Base-by-base conservation (phyloP, 169 alveolate species). In the Cystoisospora suis region DNA sequence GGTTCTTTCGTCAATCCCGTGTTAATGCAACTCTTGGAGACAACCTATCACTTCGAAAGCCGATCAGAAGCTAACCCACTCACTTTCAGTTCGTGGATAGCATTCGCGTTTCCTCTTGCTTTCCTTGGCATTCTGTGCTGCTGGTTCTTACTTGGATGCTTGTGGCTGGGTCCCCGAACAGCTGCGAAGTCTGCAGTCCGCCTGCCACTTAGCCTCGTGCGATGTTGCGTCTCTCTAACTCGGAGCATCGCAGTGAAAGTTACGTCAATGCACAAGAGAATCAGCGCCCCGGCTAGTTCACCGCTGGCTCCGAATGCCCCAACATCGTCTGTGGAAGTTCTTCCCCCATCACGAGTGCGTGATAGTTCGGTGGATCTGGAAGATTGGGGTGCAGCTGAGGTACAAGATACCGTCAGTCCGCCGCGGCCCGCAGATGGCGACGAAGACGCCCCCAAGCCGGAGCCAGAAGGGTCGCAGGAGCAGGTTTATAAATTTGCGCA, bases 1-100 rank as follows among this genome's bases (percentile, higher is more conserved):
- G 91, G 91, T n/a, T 47, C 91, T 6, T 46, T 81, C 27, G 65
- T 69, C 49, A 87, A 87, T 36, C 87, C 86, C 36, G 58, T 75
- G 47, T 61, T 87, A 27, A 34, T 87, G 59, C 80, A 61, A 15
- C 85, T 87, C 6, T 80, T 87, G 27, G 91, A 87, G 32, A 47
- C 87, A 3, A 46, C 81, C 69, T 87, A 87, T 42, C 27, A 80
- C 38, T 29, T 56, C 27, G 58, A 34, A 20, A 38, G 47, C 29
- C 45, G 81, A 2, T 61, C 72, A 36, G 75, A 6, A 5, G 15
- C 45, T 0, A 87, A 87, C 32, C 91, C 91, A 0, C 53, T 87
- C 1, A 87, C 86, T 23, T 70, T 70, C 47, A 53, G 85, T 0
- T 40, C 75, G 29, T 87, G 91, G 91, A 69, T 87, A 38, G 44